Base-by-base conservation (phyloP, 192 early-diverging fungal genomes). In the Backusella australiensis region DNA sequence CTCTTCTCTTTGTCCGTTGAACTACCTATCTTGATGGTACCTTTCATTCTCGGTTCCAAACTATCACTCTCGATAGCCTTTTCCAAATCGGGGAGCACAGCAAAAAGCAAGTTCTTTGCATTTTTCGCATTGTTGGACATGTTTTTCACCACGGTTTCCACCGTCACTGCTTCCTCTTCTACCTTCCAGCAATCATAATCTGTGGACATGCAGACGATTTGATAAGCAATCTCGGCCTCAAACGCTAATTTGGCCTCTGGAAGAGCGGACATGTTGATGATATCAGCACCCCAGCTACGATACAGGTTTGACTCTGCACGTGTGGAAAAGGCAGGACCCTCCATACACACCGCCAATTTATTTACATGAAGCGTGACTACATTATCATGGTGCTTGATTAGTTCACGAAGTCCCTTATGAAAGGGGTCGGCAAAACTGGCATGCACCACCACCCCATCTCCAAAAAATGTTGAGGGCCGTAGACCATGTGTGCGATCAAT, bases 401-500 rank as follows among this genome's bases (percentile, higher is more conserved):
- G 78, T 6, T 92, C 82, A 34, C 91, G 91, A 66, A 98, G 83
- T 32, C 80, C 86, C 3, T 77, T 81, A 79, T 95, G 91, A 79
- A 99, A 96, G 17, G 97, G 98, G 78, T 99, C 96, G 36, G 92
- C 96, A 81, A 99, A 98, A 74, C 89, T 86, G 52, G 92, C 95
- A 77, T 99, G 98, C 17, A 91, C 97, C 12, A 94, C 92, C 32
- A 98, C 78, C 29, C 97, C 98, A n/a, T 89, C 83, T 23, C 94
- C 96, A 83, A 99, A 99, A 89, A 93, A 99, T 7, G 98, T 96
- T 39, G 89, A 89, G 23, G 87, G 89, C 29, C 97, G 92, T 78
- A 96, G 93, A 66, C 97, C 98, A 87, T 97, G 97, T 71, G 98
- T 99, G 75, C 98, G 92, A 84, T 99, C 98, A 81, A 98, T 93